Base-by-base conservation (phyloP, 352 stramenopile genomes). In the Phytophthora syringae region DNA sequence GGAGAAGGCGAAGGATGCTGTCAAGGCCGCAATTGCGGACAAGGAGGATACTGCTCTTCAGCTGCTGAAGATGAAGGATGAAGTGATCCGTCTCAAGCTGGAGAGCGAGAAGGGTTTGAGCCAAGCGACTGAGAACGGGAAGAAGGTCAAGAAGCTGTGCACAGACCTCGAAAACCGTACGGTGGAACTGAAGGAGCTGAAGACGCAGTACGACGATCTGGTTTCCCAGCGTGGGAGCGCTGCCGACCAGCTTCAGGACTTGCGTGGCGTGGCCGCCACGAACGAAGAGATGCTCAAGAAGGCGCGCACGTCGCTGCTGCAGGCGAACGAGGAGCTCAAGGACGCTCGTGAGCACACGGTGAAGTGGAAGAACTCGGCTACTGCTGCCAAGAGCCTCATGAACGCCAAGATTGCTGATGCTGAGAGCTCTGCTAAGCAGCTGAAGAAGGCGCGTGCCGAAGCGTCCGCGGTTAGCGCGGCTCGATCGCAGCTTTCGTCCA, bases 241-340 rank as follows among this genome's bases (percentile, higher is more conserved):
- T 39, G 65, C 80, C 21, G 65, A 67, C 0, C 70, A 87, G 62
- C 59, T 89, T 7, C 68, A 81, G 48, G 69, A 77, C 37, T 44
- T 89, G 43, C 82, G 75, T 9, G 65, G 66, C 18, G 55, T 76
- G 21, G 54, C 60, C 15, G 66, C 68, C 4, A 79, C 72, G 16
- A 85, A 91, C 28, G 85, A 92, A 21, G 78, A 89, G 20, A 68
- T 89, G 51, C 71, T 92, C 0, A 89, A 92, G 72, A 91, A 91
- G 73, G 81, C 82, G 43, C 81, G 85, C 37, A 67, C 75, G 18
- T 84, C 85, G 10, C 68, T 93, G 40, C 64, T 92, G 18, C 79
- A 86, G 47, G 76, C 77, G 10, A 93, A 91, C 57, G 81, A 90
- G 43, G 85, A 93, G 70, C 78, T 93, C 6, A 92, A 93, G 69